These are phyloP conservation scores for Starmerella vitae DNA, from an alignment of 805 yeast genomes.

Conservation along the genomic window DNA sequence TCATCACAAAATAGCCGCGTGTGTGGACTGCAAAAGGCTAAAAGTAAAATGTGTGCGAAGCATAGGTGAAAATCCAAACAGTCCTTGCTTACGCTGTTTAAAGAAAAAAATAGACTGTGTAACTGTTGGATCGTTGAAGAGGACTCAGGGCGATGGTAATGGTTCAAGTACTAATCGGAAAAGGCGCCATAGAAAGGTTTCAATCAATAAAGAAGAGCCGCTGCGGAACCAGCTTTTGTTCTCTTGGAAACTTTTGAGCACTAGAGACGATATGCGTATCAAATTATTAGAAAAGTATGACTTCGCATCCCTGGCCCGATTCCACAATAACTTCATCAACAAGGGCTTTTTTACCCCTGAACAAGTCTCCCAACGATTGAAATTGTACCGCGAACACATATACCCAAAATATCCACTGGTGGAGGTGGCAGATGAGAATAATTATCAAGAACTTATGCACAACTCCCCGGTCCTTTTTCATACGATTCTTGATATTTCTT, in stretches of 20 bases:
- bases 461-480: slow-evolving; percentile 50
- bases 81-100: slow-evolving; percentile 62
- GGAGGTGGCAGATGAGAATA: slow-evolving; percentile 33
- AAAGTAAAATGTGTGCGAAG: slow-evolving; percentile 78
- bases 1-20: slow-evolving; percentile 23
- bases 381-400: slow-evolving; percentile 36
- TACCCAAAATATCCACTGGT: slow-evolving; percentile 44
- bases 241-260: slow-evolving; percentile 20
- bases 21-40: slow-evolving; percentile 51
- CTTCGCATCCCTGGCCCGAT: slow-evolving; percentile 14
- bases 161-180: not conserved
- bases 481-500: slow-evolving; percentile 49
- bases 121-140: not conserved
- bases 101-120: slow-evolving; percentile 53
- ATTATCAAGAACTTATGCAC: slow-evolving; percentile 37
- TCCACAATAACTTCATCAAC: slow-evolving; percentile 32
- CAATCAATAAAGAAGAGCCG: not conserved
- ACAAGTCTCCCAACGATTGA: slow-evolving; percentile 46
- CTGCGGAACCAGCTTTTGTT: slow-evolving; percentile 18
- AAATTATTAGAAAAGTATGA: slow-evolving; percentile 28
- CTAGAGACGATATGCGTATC: slow-evolving; percentile 41
- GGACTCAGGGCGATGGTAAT: not conserved
- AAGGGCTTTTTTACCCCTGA: slow-evolving; percentile 43
- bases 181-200: not conserved
- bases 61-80: slow-evolving; percentile 40